A percentile compares a stretch with the other conserved stretches of the same genome.
Evolutionary conservation across 306 rosid genomes (phyloP).

Genomic region (Potentilla sterilis): DNA sequence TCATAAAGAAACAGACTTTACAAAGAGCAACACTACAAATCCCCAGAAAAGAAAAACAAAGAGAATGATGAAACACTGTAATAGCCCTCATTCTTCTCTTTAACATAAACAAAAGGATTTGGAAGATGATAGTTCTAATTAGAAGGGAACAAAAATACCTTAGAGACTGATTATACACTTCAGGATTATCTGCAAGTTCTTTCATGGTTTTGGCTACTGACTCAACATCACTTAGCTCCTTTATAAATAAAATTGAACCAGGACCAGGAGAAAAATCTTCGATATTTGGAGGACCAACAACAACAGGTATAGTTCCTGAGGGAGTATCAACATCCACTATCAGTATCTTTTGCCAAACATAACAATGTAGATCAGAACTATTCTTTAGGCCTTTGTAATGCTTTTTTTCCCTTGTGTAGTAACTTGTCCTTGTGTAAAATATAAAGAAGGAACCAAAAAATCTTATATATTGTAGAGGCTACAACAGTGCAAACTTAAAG

Average conservation of each 20-base stretch:
- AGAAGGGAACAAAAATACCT: constrained; percentile 42
- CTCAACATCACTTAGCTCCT: constrained; percentile 58
- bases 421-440: too few species aligned
- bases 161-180: constrained; percentile 72
- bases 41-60: neutral
- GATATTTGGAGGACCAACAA: constrained; percentile 92
- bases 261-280: constrained; percentile 79
- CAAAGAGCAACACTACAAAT: neutral
- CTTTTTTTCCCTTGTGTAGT: neutral
- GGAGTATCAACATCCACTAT: constrained; percentile 25
- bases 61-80: neutral
- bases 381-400: neutral
- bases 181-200: constrained; percentile 68
- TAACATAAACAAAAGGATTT: neutral
- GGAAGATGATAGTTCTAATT: constrained; percentile 9
- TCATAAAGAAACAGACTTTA: neutral
- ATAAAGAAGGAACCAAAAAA: too few species aligned
- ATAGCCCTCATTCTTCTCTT: neutral
- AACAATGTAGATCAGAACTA: neutral
- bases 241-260: constrained; percentile 73
- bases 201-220: constrained; percentile 72
- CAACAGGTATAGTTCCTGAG: constrained; percentile 85
- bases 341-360: neutral
- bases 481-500: too few species aligned
- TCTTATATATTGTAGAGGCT: too few species aligned